Percentiles rank a stretch among this genome's conserved stretches.
Evolutionary conservation across 768 basidiomycete genomes (phyloP).

Genomic region (Rhizopogon vinicolor): DNA sequence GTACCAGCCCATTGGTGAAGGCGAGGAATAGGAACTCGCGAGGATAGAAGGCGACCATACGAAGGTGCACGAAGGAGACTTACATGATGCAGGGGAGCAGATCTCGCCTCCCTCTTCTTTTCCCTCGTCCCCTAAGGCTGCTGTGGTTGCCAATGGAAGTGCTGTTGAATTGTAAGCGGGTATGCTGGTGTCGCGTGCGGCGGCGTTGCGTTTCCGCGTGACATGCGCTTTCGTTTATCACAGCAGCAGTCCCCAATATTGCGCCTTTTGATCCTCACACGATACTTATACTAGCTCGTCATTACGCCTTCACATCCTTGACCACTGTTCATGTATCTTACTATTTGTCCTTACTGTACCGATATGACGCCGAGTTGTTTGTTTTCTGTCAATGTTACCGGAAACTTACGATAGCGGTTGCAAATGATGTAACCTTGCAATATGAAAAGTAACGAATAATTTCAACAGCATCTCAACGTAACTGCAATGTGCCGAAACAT

Average conservation of each 20-base stretch:
- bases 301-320: slow-evolving; percentile 3
- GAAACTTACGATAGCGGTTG: no score
- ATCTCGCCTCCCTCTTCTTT: slow-evolving; percentile 9
- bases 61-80: slow-evolving; percentile 23
- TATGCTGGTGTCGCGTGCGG: slow-evolving; percentile 5
- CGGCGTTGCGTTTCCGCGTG: slow-evolving; percentile 3
- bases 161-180: slow-evolving; percentile 2
- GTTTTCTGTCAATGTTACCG: no score
- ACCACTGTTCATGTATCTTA: slow-evolving; percentile 8
- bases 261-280: slow-evolving; percentile 24
- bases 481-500: no score
- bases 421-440: no score
- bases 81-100: slow-evolving; percentile 9
- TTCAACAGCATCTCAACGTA: no score
- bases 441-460: no score
- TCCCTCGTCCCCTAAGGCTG: slow-evolving; percentile 7
- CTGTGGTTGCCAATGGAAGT: slow-evolving; percentile 6
- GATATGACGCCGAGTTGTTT: not conserved
- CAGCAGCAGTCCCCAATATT: slow-evolving; percentile 2
- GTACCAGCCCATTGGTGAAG: slow-evolving; percentile 45
- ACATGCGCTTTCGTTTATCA: slow-evolving; percentile 6
- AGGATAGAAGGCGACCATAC: slow-evolving; percentile 38
- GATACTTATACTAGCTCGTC: slow-evolving; percentile 1
- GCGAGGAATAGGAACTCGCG: slow-evolving; percentile 54
- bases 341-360: slow-evolving; percentile 2